phyloP scores from a whole-genome alignment of 164 flowering plant species.

The Brasenia schreberi region DNA sequence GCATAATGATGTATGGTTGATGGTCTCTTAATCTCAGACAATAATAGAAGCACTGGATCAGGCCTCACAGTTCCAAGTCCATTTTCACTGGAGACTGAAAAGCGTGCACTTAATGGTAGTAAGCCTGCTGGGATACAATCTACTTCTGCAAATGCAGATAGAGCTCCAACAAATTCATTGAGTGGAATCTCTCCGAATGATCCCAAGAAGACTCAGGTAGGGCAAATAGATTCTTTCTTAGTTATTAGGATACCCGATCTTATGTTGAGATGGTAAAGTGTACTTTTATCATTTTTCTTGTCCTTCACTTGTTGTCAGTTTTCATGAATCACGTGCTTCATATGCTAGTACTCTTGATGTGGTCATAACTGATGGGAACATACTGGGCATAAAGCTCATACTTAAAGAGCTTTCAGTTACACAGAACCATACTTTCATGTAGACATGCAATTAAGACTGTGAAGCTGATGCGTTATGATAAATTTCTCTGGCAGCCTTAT shows the following conservation, averaged over 20 bases:
- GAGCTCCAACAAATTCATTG: conserved; percentile 9
- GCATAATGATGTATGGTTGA: background rate
- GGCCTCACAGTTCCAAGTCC: conserved; percentile 59
- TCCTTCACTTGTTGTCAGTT: too few relatives aligned
- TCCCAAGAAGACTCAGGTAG: conserved; percentile 30
- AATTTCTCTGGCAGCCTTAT: too few relatives aligned
- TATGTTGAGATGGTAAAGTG: background rate
- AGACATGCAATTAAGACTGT: too few relatives aligned
- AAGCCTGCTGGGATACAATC: conserved; percentile 29
- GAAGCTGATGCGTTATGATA: too few relatives aligned
- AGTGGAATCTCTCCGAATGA: conserved; percentile 15
- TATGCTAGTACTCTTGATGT: too few relatives aligned
- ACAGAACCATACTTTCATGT: too few relatives aligned
- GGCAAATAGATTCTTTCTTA: too few relatives aligned
- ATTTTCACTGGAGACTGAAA: conserved; percentile 78
- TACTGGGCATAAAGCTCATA: too few relatives aligned
- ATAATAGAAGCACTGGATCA: conserved; percentile 19
- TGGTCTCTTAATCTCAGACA: conserved; percentile 6
- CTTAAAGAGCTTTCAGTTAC: too few relatives aligned
- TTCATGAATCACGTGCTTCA: too few relatives aligned
- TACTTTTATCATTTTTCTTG: background rate
- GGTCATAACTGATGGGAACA: too few relatives aligned
- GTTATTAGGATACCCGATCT: too few relatives aligned
- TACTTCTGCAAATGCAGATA: conserved; percentile 16
- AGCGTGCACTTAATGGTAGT: conserved; percentile 49